A percentile compares a stretch with the other conserved stretches of the same genome.
phyloP scores from a whole-genome alignment of 495 filamentous ascomycete species.

The Cairneyella variabilis region DNA sequence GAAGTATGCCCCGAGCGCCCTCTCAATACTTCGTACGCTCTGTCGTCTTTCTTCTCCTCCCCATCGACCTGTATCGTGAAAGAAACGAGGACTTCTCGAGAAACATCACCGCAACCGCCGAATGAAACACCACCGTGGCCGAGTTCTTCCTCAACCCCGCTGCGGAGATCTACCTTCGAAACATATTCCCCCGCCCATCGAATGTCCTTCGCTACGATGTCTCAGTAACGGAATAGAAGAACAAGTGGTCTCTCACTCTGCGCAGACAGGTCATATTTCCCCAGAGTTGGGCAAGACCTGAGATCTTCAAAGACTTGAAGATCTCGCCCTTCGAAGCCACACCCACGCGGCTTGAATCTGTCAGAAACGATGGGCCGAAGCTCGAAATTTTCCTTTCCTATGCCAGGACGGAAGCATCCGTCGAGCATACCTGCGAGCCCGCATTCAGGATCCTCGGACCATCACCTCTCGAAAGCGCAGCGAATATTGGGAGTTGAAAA shows the following conservation, averaged over 20 bases:
- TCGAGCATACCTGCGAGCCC: slow-evolving; percentile 29
- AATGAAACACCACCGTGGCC: slow-evolving; percentile 4
- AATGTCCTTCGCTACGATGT: slow-evolving; percentile 6
- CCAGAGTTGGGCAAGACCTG: neutral
- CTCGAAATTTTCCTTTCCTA: slow-evolving; percentile 50
- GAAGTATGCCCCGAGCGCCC: slow-evolving; percentile 8
- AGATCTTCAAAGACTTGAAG: neutral
- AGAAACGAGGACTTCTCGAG: no score
- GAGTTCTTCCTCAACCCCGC: slow-evolving; percentile 14
- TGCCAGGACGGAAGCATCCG: slow-evolving; percentile 45
- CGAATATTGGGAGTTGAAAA: slow-evolving; percentile 36
- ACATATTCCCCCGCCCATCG: neutral
- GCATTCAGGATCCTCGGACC: slow-evolving; percentile 24
- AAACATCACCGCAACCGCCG: neutral
- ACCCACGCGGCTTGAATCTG: neutral
- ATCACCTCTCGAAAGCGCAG: slow-evolving; percentile 38
- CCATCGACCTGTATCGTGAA: no score
- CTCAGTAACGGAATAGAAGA: neutral
- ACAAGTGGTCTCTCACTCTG: neutral
- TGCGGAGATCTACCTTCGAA: slow-evolving; percentile 2
- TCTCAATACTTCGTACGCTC: neutral
- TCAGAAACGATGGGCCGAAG: slow-evolving; percentile 39
- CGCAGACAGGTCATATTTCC: neutral
- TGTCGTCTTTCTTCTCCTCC: neutral
- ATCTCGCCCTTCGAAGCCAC: neutral